Evolutionary conservation across 345 rosid species (phyloP), one percentile per base, ranked within the genome.

Genomic region (Rhodomyrtus tomentosa): DNA sequence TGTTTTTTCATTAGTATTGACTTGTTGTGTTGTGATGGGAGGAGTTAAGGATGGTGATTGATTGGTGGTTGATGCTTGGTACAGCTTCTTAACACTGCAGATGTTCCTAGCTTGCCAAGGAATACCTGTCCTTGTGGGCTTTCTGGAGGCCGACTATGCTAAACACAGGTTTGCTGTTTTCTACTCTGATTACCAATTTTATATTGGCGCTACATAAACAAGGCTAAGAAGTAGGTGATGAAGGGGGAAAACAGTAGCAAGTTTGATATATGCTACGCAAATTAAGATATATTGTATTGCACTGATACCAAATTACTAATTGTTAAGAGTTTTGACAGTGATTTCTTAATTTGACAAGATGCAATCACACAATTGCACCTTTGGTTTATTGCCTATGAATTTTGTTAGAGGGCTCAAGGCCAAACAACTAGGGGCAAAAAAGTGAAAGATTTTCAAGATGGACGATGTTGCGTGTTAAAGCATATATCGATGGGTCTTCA

Each of bases 91-190:
- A 88, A 96, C 99, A n/a, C 85, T 98, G 92, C 99, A 98, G 92
- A 98, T 96, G 99, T 95, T 98, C 90, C 90, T 98, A 92, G 95
- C 99, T 87, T 96, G 98, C 90, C 91, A 95, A 58, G 99, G 99
- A 86, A 96, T 98, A 85, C 99, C 98, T 58, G 91, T 96, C 89
- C 89, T 98, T 89, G 99, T 95, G 87, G 96, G 98, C 68, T 98
- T 98, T 90, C 91, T 98, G 81, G 99, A 96, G 92, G 93, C 98
- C 72, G 99, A 98, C 90, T 96, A 96, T 88, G 99, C 99, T 55
- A 96, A 91, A 86, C 93, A 89, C 96, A 95, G 99, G 99, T 96
- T 82, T 54, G 93, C 88, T 80, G 50, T 81, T 84, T 85, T 38
- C 25, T 82, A 58, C 68, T 32, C 56, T 27, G n/a, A 18, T 68